A percentile compares a stretch with the other conserved stretches of the same genome.
Conservation (phyloP, 306 rosid species). For the Cercis canadensis region DNA sequence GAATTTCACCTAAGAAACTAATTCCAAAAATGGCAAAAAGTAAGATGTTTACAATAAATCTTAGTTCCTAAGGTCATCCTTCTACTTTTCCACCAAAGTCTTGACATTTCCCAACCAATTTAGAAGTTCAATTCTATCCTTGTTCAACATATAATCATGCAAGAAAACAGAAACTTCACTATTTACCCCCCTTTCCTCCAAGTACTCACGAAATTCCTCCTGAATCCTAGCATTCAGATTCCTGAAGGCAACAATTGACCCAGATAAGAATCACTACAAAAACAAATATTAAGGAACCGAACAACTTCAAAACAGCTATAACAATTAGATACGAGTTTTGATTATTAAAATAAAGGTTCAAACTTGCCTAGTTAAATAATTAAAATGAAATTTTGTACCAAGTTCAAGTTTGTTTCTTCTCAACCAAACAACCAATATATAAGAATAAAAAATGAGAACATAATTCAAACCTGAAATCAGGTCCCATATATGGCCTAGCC, state of each 20-base stretch:
- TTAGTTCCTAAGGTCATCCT: too few species aligned
- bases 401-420: neutral
- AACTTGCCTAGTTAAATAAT: neutral
- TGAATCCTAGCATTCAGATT: constrained; percentile 56
- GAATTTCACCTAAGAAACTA: constrained; percentile 12
- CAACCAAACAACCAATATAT: constrained; percentile 8
- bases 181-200: constrained; percentile 69
- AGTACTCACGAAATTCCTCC: constrained; percentile 53
- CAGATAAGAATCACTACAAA: too few species aligned
- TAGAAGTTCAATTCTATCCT: constrained; percentile 79
- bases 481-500: too few species aligned
- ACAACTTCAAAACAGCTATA: too few species aligned
- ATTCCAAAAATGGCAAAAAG: constrained; percentile 33
- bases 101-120: constrained; percentile 66
- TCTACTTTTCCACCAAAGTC: constrained; percentile 61
- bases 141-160: constrained; percentile 79
- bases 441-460: neutral
- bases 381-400: neutral
- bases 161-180: constrained; percentile 69
- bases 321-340: too few species aligned
- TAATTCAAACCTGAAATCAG: constrained; percentile 67
- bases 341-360: constrained; percentile 11
- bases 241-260: constrained; percentile 51
- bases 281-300: too few species aligned
- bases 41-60: constrained; percentile 1